Conservation (phyloP, 192 early-diverging fungal genomes). For the Dissophora ornata region DNA sequence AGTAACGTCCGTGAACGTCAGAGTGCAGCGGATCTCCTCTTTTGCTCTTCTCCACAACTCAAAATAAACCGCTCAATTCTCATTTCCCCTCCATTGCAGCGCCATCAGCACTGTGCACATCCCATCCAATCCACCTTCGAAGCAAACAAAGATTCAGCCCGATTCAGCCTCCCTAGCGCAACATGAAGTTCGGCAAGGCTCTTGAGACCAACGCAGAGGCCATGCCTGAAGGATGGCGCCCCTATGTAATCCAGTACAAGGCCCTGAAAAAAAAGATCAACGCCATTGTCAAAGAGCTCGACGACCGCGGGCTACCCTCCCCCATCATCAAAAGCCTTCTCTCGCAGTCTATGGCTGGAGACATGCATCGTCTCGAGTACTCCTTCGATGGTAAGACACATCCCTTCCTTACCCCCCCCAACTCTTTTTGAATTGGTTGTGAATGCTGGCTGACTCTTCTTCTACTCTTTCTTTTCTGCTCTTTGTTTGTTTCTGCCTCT, state of each 20-base stretch:
- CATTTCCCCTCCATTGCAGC: too few relatives aligned
- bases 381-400: constrained; percentile 46
- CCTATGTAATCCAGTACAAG: constrained; percentile 82
- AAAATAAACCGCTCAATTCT: too few relatives aligned
- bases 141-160: background rate
- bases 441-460: too few relatives aligned
- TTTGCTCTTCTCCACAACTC: too few relatives aligned
- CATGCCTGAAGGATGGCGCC: constrained; percentile 78
- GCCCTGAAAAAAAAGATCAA: constrained; percentile 77
- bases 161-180: too few relatives aligned
- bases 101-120: too few relatives aligned
- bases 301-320: constrained; percentile 58
- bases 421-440: too few relatives aligned
- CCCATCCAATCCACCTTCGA: too few relatives aligned
- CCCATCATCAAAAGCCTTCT: constrained; percentile 40
- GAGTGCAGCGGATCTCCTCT: too few relatives aligned
- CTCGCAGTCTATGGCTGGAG: constrained; percentile 27
- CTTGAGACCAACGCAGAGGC: constrained; percentile 73
- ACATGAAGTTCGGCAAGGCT: constrained; percentile 83
- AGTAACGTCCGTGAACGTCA: too few relatives aligned
- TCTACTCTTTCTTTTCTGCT: too few relatives aligned
- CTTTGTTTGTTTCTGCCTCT: background rate
- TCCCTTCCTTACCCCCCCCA: too few relatives aligned
- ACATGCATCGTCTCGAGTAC: constrained; percentile 48
- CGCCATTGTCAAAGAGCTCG: constrained; percentile 76